phyloP scores from a whole-genome alignment of 2,329 filamentous ascomycete genomes.

The Trichocomaceae sp. region DNA sequence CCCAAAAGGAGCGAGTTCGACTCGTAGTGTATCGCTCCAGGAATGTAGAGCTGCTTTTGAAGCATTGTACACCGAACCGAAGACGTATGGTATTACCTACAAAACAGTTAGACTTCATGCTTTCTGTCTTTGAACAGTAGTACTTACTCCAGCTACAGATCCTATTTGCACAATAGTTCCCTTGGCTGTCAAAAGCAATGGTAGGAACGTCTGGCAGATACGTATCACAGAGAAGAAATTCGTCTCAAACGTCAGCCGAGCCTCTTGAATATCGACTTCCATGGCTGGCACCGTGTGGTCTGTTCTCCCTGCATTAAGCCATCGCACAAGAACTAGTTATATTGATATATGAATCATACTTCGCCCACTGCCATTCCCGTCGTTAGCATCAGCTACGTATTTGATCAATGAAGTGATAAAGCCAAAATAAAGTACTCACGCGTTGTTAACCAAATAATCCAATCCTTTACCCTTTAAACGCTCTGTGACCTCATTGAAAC shows the following conservation, averaged over 20 bases:
- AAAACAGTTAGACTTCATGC: background rate
- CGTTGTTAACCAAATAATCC: conserved; percentile 56
- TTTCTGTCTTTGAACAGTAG: background rate
- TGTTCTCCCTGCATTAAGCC: conserved; percentile 13
- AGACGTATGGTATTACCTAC: conserved; percentile 34
- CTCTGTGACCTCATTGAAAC: conserved; percentile 42
- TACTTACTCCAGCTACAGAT: conserved; percentile 34
- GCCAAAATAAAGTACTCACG: conserved; percentile 26
- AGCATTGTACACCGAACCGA: conserved; percentile 49
- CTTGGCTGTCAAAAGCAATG: conserved; percentile 44
- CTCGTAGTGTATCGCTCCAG: conserved; percentile 52
- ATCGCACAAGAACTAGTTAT: background rate
- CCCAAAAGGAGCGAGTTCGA: conserved; percentile 49
- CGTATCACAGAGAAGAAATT: conserved; percentile 54
- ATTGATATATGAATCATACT: background rate
- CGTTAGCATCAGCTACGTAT: background rate
- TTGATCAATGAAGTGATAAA: background rate
- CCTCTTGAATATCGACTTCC: conserved; percentile 47
- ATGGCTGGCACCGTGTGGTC: conserved; percentile 54
- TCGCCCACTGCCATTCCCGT: background rate
- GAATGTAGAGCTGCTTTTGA: conserved; percentile 55
- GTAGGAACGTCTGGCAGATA: conserved; percentile 52
- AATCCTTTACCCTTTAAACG: conserved; percentile 44
- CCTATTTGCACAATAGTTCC: conserved; percentile 43
- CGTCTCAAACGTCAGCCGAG: conserved; percentile 44